Base-by-base conservation (phyloP, 2,329 filamentous ascomycete species). In the Calonectria leucothoes region DNA sequence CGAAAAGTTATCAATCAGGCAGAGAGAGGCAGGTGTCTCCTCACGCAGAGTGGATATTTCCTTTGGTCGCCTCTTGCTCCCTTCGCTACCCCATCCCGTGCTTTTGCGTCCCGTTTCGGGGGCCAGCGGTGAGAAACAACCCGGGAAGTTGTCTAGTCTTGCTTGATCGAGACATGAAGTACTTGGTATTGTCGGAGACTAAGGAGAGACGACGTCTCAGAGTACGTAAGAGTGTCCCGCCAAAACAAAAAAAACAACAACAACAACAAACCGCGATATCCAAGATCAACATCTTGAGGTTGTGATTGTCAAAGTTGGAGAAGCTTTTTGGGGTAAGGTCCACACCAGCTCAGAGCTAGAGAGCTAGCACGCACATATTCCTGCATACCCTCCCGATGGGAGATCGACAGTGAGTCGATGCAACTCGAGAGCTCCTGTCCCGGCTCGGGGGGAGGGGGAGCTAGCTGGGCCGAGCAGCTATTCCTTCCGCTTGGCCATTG, bases 1-100 rank as follows among this genome's bases (percentile, higher is more conserved):
- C n/a, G 49, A 73, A 70, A 49, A 78, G 69, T 75, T 75, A 70
- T 75, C 71, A 75, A 79, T 77, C 78, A 78, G 72, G 77, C 77
- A 75, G 75, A 61, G 70, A 70, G 48, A 63, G 73, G 74, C 73
- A 75, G 64, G 77, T 71, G 68, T 64, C 71, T 70, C 78, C 74
- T 72, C 64, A 42, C 29, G 35, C 29, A 15, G 23, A 51, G 71
- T 66, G 67, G 68, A 35, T 37, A 25, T 33, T 55, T 12, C 23
- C 23, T 17, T 31, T 15, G 49, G 7, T 45, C n/a, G 20, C 25
- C 33, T 59, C 33, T 17, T 35, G 55, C 55, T 59, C 35, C 31
- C 20, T 20, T 59, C 33, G 55, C 33, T 59, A 31, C 33, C 67
- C 52, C 63, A 70, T 73, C 59, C 25, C 63, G 42, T 15, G 27